Conservation (phyloP, 345 rosid genomes). For the Hypericum perforatum region DNA sequence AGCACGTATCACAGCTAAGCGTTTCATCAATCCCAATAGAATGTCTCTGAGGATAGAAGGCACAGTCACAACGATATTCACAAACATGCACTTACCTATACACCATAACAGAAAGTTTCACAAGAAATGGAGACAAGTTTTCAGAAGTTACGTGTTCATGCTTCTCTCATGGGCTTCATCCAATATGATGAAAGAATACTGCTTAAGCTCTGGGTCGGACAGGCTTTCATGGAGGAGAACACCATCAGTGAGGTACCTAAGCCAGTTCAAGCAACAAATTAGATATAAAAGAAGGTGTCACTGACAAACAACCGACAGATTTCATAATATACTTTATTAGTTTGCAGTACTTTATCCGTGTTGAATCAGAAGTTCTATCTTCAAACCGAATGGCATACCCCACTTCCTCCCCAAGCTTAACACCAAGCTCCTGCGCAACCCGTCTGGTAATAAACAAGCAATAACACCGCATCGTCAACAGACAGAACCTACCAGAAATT, state of each 20-base stretch:
- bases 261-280: slow-evolving; percentile 9
- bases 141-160: slow-evolving; percentile 64
- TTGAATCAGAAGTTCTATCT: slow-evolving; percentile 70
- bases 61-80: slow-evolving; percentile 1
- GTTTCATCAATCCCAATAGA: slow-evolving; percentile 82
- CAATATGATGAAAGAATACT: slow-evolving; percentile 82
- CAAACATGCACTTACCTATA: not conserved
- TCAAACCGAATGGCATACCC: slow-evolving; percentile 96
- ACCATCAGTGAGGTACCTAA: slow-evolving; percentile 92
- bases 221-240: slow-evolving; percentile 89
- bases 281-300: slow-evolving; percentile 5
- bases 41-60: slow-evolving; percentile 54
- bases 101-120: not conserved
- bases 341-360: slow-evolving; percentile 63
- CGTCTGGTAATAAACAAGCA: slow-evolving; percentile 31
- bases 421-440: slow-evolving; percentile 90
- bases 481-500: not conserved
- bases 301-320: not conserved
- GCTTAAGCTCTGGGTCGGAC: slow-evolving; percentile 66
- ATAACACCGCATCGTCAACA: not conserved
- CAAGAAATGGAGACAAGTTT: not conserved
- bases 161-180: slow-evolving; percentile 99
- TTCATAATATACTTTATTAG: not conserved
- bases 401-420: slow-evolving; percentile 82
- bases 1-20: slow-evolving; percentile 48